Base-by-base conservation (phyloP, 768 basidiomycete genomes). In the Lentinula detonsa region DNA sequence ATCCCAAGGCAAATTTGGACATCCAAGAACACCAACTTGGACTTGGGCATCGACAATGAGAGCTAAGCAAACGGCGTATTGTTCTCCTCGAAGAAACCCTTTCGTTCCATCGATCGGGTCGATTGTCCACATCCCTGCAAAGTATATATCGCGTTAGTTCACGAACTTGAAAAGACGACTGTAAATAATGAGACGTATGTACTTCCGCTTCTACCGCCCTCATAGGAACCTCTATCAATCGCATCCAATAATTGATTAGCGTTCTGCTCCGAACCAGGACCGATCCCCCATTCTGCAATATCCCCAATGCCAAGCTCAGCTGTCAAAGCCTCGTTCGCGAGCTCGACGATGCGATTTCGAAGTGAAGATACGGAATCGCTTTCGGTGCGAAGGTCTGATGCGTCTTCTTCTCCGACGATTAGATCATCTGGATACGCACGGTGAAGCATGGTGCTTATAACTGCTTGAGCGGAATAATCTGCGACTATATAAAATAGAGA, bases 361-460 rank as follows among this genome's bases (percentile, higher is more conserved):
- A 95, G 73, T 0, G 65, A 67, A 8, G 63, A 28, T 28, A 28
- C 3, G 28, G 28, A 66, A 2, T 75, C 75, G 6, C 75, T 74
- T 46, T 79, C 81, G 1, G 68, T 70, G 6, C 90, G 83, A 18
- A 98, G 74, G 57, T 93, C 91, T 0, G 84, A 77, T 0, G 96
- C 88, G 71, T 97, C 93, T 73, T 99, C 96, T 73, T 99, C 97
- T 34, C 95, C 97, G 43, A 98, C 88, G 69, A 98, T 92, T 8
- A 83, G 84, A 73, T 98, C 95, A 1, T 79, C 66, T 0, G 95
- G 96, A 74, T 96, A 98, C 0, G 87, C 85, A 11, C 77, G 76
- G 15, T 73, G 70, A 39, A 99, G 82, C 68, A 98, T 88, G 6
- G 87, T 80, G 62, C 89, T 90, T 67, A 99, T 87, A 42, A 98